Base-by-base conservation (phyloP, 108 stramenopile species). In the Hondaea fermentalgiana region DNA sequence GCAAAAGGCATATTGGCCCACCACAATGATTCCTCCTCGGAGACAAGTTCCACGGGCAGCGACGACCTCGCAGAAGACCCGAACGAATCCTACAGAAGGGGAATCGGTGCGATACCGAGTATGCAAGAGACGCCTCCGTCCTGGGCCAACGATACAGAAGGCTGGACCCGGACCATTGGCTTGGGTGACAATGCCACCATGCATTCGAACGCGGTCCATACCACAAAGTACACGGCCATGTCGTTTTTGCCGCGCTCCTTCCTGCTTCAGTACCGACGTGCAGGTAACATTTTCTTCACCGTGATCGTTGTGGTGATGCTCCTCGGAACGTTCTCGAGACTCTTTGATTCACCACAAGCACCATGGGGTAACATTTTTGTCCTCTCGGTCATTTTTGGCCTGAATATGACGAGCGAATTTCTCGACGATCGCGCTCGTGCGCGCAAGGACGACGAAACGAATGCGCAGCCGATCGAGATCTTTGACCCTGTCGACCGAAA, bases 261-360 rank as follows among this genome's bases (percentile, higher is more conserved):
- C 28, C 49, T 53, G 3, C 51, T 83, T 14, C 76, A 83, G 55
- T 89, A 72, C 51, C 72, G 89, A 4, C 60, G 89, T 4, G 43
- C 92, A 28, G 99, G 97, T 23, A 99, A 99, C 90, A 87, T 98
- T 87, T 99, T 98, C 90, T 99, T 99, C 92, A 89, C 98, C 16
- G 91, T 96, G 72, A 96, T 99, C 21, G 96, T 96, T 16, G 51
- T 94, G 57, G 93, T 99, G 87, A 99, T 99, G 99, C 91, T 96
- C 58, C 28, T 98, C 4, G 99, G 99, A 25, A 93, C 91, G n/a
- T 97, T 97, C 92, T 35, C 92, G 29, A 25, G 44, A 44, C 87
- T 76, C 72, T 97, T 96, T 89, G 89, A 93, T 21, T 97, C 97
- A 4, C 96, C 98, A 8, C 93, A 99, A 88, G 91, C 91, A 14